Percentiles rank a stretch among this genome's conserved stretches.
phyloP scores from a whole-genome alignment of 192 early-diverging fungal genomes.

The Coemansia sp. region DNA sequence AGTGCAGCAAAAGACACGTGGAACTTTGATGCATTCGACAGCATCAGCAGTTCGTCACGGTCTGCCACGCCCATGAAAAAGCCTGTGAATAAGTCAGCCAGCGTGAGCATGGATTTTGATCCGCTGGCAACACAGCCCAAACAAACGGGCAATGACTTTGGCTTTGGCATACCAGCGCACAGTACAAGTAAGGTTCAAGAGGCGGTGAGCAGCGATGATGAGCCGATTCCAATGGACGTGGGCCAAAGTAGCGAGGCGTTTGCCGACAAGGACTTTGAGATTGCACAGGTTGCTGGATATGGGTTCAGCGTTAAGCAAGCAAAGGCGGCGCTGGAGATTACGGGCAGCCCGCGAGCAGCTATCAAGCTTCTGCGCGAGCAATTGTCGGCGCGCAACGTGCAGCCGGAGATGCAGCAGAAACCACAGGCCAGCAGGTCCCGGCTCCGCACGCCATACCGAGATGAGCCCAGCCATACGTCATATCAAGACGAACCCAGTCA shows the following conservation, averaged over 20 bases:
- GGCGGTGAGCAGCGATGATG: conserved; percentile 25
- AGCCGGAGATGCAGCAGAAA: background rate
- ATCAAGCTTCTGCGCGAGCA: conserved; percentile 50
- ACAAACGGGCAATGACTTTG: background rate
- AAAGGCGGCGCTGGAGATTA: conserved; percentile 65
- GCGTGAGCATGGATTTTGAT: conserved; percentile 41
- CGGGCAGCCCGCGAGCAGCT: conserved; percentile 62
- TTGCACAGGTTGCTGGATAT: conserved; percentile 77
- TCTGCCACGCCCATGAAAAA: conserved; percentile 18
- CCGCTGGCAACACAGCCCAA: conserved; percentile 10
- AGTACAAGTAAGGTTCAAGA: background rate
- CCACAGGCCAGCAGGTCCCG: background rate
- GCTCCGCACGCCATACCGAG: conserved; percentile 1
- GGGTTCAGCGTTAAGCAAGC: conserved; percentile 73
- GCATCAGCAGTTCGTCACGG: conserved; percentile 17
- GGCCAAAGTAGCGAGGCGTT: conserved; percentile 13
- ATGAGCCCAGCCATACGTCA: background rate
- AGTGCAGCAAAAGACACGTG: conserved; percentile 25
- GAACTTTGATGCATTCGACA: conserved; percentile 50
- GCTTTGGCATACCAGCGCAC: background rate
- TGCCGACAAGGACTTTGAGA: conserved; percentile 51
- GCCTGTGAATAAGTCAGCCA: no score
- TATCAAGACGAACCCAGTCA: conserved; percentile 17
- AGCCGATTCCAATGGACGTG: conserved; percentile 34
- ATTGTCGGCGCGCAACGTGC: conserved; percentile 10